Percentiles rank a stretch among this genome's conserved stretches.
These are phyloP conservation scores for Fusarium setosum DNA, from an alignment of 2,329 filamentous ascomycete genomes.

Conservation along the genomic window DNA sequence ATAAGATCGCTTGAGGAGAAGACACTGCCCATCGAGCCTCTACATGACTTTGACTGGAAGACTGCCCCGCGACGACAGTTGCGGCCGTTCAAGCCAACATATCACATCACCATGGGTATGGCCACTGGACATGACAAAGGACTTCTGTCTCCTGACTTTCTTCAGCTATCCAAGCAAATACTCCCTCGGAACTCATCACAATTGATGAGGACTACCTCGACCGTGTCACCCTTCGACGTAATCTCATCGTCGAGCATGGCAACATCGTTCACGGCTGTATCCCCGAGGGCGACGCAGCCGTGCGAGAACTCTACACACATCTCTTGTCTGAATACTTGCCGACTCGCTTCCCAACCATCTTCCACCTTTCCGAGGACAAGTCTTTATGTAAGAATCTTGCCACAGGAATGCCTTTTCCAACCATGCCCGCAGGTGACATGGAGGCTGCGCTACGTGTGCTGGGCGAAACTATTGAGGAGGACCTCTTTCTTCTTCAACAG, in stretches of 20 bases:
- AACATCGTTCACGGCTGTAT: conserved; percentile 55
- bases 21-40: conserved; percentile 33
- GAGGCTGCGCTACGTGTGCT: conserved; percentile 53
- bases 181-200: conserved; percentile 60
- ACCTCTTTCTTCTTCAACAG: conserved; percentile 62
- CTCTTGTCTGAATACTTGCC: conserved; percentile 60
- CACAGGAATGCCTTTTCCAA: conserved; percentile 46
- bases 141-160: neutral
- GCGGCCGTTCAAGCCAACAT: conserved; percentile 63
- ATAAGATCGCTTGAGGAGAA: neutral
- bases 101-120: conserved; percentile 66
- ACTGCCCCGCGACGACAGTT: conserved; percentile 51
- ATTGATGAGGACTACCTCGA: conserved; percentile 61
- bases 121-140: neutral
- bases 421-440: conserved; percentile 36
- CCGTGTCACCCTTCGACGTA: conserved; percentile 52
- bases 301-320: conserved; percentile 60
- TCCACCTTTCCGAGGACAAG: conserved; percentile 47
- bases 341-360: conserved; percentile 58
- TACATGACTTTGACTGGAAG: conserved; percentile 54
- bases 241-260: conserved; percentile 51
- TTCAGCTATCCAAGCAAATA: conserved; percentile 43
- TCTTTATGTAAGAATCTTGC: conserved; percentile 52
- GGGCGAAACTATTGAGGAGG: conserved; percentile 65
- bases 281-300: conserved; percentile 51